Conservation (phyloP, 2,329 filamentous ascomycete species). For the Thelonectria discophora region DNA sequence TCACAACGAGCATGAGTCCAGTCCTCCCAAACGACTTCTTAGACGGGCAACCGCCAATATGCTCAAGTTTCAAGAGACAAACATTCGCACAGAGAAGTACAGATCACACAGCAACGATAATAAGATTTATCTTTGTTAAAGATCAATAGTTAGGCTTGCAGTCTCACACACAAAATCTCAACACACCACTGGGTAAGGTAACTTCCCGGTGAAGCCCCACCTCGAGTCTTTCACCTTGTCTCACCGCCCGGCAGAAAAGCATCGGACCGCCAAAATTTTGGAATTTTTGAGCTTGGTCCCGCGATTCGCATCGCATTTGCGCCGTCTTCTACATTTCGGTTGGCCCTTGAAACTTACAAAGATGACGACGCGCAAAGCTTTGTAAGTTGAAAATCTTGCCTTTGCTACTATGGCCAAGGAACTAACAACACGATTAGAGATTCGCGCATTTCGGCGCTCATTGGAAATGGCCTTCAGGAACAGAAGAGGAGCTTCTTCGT, state of each 20-base stretch:
- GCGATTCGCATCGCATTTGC: constrained; percentile 42
- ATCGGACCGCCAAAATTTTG: constrained; percentile 51
- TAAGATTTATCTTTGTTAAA: neutral
- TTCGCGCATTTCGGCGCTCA: constrained; percentile 88
- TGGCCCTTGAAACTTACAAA: constrained; percentile 44
- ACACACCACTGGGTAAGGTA: neutral
- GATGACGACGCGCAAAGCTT: constrained; percentile 70
- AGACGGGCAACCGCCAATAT: neutral
- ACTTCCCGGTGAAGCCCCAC: constrained; percentile 28
- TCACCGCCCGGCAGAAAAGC: constrained; percentile 54
- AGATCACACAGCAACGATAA: too few relatives aligned
- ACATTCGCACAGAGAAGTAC: too few relatives aligned
- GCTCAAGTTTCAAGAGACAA: too few relatives aligned
- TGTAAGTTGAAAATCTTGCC: constrained; percentile 48
- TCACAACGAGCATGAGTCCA: too few relatives aligned
- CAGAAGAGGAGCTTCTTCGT: constrained; percentile 99
- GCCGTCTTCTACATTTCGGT: constrained; percentile 43
- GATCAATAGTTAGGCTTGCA: neutral
- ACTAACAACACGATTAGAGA: constrained; percentile 63
- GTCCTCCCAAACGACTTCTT: too few relatives aligned
- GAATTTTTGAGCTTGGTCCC: constrained; percentile 44
- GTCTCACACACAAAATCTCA: too few relatives aligned
- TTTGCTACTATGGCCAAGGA: rapidly evolving
- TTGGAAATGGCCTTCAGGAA: constrained; percentile 90
- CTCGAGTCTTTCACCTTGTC: constrained; percentile 11